A percentile compares a stretch with the other conserved stretches of the same genome.
These are phyloP conservation scores for Gossypium raimondii DNA, from an alignment of 345 rosid species.

Conservation along the genomic window DNA sequence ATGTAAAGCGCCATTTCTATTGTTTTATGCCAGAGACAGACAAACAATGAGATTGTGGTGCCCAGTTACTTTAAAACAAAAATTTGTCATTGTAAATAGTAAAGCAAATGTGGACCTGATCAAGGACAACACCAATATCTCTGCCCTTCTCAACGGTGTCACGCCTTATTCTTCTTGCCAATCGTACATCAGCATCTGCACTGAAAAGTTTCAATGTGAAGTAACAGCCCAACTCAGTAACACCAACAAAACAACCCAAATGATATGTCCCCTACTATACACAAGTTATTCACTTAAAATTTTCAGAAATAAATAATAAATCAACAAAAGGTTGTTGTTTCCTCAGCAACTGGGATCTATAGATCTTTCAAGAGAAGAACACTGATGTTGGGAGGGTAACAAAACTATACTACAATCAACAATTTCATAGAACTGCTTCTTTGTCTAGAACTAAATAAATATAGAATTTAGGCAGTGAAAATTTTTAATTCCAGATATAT, in stretches of 20 bases:
- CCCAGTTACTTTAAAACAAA: not conserved
- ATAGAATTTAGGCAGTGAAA: not conserved
- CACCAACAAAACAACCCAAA: constrained; percentile 12
- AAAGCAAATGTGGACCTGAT: constrained; percentile 53
- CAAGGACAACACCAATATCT: constrained; percentile 84
- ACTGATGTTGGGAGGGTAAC: not conserved
- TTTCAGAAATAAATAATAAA: not conserved
- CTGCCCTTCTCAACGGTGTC: constrained; percentile 83
- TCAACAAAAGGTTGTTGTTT: not conserved
- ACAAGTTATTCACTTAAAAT: not conserved
- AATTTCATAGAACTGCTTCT: not conserved
- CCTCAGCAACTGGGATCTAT: not conserved
- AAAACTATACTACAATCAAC: not conserved
- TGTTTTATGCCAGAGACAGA: too few species aligned
- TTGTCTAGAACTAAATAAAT: not conserved
- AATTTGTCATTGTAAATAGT: not conserved
- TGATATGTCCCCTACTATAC: not conserved
- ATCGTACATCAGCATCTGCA: constrained; percentile 98
- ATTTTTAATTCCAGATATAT: not conserved
- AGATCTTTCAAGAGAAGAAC: too few species aligned
- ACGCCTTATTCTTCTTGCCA: constrained; percentile 93
- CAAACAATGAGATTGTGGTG: too few species aligned
- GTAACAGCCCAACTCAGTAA: constrained; percentile 31
- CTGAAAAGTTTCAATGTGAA: constrained; percentile 43
- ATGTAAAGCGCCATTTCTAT: too few species aligned